Evolutionary conservation across 495 filamentous ascomycete species (phyloP).

Genomic region (Neurospora cerealis): DNA sequence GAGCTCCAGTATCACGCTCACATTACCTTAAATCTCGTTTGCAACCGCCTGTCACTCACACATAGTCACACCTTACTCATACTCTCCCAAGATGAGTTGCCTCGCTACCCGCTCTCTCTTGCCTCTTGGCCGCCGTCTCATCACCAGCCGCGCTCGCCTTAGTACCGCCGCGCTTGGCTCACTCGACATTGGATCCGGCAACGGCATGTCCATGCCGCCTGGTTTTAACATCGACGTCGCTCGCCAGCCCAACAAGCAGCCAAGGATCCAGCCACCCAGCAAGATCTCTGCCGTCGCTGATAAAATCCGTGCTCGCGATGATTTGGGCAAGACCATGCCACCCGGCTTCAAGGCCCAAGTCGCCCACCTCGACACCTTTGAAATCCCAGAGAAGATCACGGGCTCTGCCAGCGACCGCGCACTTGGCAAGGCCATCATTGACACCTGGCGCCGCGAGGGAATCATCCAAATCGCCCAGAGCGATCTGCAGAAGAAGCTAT

Average conservation of each 20-base stretch:
- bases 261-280: neutral
- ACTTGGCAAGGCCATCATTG: slow-evolving; percentile 28
- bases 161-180: slow-evolving; percentile 8
- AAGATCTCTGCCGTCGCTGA: neutral
- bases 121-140: slow-evolving; percentile 1
- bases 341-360: slow-evolving; percentile 25
- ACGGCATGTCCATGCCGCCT: slow-evolving; percentile 10
- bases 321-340: slow-evolving; percentile 20
- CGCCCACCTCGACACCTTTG: slow-evolving; percentile 25
- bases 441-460: slow-evolving; percentile 31
- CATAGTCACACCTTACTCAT: neutral
- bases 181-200: neutral
- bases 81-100: neutral
- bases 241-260: neutral
- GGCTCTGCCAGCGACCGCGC: slow-evolving; percentile 14
- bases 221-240: slow-evolving; percentile 9
- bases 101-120: slow-evolving; percentile 1
- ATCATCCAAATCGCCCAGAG: slow-evolving; percentile 34
- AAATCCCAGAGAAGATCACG: slow-evolving; percentile 22
- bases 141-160: slow-evolving; percentile 4
- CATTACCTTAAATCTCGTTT: neutral
- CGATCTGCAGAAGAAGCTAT: slow-evolving; percentile 12
- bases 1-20: neutral
- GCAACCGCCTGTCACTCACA: neutral
- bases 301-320: neutral